Percentiles rank a stretch among this genome's conserved stretches.
Evolutionary conservation across 192 early-diverging fungal genomes (phyloP).

Genomic region (Mycoemilia scoparia): DNA sequence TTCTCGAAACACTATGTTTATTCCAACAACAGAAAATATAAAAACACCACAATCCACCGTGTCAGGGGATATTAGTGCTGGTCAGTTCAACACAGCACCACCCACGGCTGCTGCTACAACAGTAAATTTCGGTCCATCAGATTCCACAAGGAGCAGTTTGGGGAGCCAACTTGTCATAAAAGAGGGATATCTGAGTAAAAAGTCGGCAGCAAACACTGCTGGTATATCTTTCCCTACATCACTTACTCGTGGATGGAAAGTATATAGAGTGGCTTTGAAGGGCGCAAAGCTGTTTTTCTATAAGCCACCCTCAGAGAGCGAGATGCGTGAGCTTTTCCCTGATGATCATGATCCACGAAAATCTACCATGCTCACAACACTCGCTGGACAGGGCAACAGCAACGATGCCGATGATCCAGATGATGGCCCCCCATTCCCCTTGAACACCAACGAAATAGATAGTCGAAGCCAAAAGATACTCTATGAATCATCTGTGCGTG

Average conservation of each 20-base stretch:
- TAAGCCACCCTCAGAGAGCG: slow-evolving; percentile 37
- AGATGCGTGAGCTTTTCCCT: slow-evolving; percentile 32
- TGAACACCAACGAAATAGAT: slow-evolving; percentile 39
- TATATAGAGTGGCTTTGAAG: slow-evolving; percentile 50
- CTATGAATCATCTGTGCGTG: slow-evolving; percentile 37
- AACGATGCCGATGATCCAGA: slow-evolving; percentile 12
- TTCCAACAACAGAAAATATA: no score
- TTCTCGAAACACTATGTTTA: no score
- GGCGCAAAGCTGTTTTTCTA: slow-evolving; percentile 63
- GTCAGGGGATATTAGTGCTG: no score
- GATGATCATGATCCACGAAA: slow-evolving; percentile 26
- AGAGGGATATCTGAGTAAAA: slow-evolving; percentile 59
- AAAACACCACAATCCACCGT: no score
- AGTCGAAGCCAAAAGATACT: slow-evolving; percentile 30
- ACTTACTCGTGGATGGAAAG: slow-evolving; percentile 52
- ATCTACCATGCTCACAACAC: slow-evolving; percentile 10
- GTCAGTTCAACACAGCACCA: no score
- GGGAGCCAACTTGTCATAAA: no score
- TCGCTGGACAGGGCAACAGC: slow-evolving; percentile 8
- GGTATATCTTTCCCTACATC: slow-evolving; percentile 35
- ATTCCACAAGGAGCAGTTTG: no score
- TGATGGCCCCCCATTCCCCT: no score
- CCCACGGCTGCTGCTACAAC: slow-evolving; percentile 7
- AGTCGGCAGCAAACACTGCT: slow-evolving; percentile 46
- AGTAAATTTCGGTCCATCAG: no score